phyloP scores from a whole-genome alignment of 163 green algal species.

The Chloromonas sp. region DNA sequence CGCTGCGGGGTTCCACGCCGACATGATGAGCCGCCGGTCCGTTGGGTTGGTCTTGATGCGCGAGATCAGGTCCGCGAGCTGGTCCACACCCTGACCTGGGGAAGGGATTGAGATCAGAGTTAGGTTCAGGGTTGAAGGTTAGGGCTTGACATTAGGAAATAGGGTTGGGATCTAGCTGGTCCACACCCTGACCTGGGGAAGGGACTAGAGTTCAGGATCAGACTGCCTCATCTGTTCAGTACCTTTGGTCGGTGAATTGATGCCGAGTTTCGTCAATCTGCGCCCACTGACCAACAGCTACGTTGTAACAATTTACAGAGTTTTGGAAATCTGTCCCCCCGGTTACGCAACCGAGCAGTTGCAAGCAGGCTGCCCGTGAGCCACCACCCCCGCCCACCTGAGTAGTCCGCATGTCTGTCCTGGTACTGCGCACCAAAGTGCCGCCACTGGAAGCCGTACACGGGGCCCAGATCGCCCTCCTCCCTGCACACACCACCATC shows the following conservation, averaged over 20 bases:
- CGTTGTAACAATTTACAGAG: no score
- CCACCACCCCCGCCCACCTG: slow-evolving; percentile 16
- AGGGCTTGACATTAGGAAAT: no score
- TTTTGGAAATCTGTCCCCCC: no score
- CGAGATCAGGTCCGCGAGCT: slow-evolving; percentile 84
- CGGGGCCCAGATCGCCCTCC: slow-evolving; percentile 91
- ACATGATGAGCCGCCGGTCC: slow-evolving; percentile 94
- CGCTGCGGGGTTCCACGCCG: slow-evolving; percentile 94
- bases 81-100: slow-evolving; percentile 87
- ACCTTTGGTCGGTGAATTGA: no score
- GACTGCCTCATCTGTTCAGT: no score
- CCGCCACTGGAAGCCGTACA: slow-evolving; percentile 99
- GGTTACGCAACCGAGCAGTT: no score
- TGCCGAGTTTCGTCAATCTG: no score
- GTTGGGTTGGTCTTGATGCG: slow-evolving; percentile 82
- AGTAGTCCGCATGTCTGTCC: slow-evolving; percentile 94
- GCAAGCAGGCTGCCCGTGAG: no score
- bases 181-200: slow-evolving; percentile 77
- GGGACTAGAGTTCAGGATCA: no score
- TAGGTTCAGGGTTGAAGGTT: no score
- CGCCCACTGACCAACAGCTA: no score
- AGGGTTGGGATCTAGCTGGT: slow-evolving; percentile 65
- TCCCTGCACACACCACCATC: slow-evolving; percentile 47
- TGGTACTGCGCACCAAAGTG: slow-evolving; percentile 97
- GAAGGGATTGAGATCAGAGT: no score